Evolutionary conservation across 1,284 basidiomycete species (phyloP).

Genomic region (Ustilago cynodontis): DNA sequence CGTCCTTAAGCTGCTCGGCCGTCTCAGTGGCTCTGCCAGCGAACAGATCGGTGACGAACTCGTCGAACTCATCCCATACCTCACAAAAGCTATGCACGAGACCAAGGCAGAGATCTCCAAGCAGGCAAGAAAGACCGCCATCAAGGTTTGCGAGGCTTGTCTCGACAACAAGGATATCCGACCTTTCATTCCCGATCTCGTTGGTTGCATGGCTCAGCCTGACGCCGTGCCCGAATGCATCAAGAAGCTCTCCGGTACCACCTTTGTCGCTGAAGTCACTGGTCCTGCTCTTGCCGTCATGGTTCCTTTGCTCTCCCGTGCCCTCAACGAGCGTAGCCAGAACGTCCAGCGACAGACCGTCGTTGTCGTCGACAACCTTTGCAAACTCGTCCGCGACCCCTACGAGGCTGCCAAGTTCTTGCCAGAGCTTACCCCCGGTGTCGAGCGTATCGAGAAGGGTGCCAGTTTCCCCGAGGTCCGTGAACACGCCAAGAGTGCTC

Average conservation of each 20-base stretch:
- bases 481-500: constrained; percentile 65
- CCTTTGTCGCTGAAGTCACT: constrained; percentile 97
- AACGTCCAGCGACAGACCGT: constrained; percentile 76
- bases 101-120: constrained; percentile 93
- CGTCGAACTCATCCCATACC: constrained; percentile 83
- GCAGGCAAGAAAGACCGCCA: constrained; percentile 92
- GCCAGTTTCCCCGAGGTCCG: constrained; percentile 94
- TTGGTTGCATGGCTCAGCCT: constrained; percentile 88
- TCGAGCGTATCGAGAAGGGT: constrained; percentile 87
- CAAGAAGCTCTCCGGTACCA: constrained; percentile 93
- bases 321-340: constrained; percentile 95
- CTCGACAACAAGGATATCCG: constrained; percentile 93
- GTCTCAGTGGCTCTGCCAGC: constrained; percentile 78
- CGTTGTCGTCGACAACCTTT: constrained; percentile 94
- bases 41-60: constrained; percentile 88
- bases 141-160: constrained; percentile 86
- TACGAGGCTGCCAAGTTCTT: constrained; percentile 90
- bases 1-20: constrained; percentile 79
- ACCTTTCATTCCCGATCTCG: constrained; percentile 89
- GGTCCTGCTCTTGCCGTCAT: constrained; percentile 95
- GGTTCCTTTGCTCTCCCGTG: constrained; percentile 90
- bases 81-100: constrained; percentile 94
- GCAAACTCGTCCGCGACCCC: constrained; percentile 95
- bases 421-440: constrained; percentile 88
- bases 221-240: constrained; percentile 87